These are phyloP conservation scores for Boletus pseudopeckii DNA, from an alignment of 768 basidiomycete species.

Conservation along the genomic window DNA sequence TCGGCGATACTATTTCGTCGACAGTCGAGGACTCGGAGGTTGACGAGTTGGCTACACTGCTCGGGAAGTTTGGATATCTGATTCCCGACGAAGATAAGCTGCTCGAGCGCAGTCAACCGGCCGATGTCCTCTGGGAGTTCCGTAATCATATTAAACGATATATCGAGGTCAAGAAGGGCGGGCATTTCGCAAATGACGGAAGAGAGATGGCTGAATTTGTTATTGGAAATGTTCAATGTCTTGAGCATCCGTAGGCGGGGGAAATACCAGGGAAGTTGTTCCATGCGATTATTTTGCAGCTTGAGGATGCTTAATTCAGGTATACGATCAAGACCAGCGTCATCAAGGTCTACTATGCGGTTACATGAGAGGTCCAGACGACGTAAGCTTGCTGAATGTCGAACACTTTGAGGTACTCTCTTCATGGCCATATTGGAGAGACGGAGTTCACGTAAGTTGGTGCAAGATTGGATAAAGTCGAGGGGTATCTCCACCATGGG, in stretches of 20 bases:
- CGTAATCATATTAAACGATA: conserved; percentile 90
- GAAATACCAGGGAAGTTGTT: conserved; percentile 83
- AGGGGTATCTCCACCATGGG: conserved; percentile 95
- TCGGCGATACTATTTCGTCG: conserved; percentile 81
- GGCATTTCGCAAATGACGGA: conserved; percentile 68
- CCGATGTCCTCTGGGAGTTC: conserved; percentile 81
- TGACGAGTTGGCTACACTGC: conserved; percentile 51
- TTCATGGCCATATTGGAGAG: conserved; percentile 93
- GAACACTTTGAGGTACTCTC: conserved; percentile 81
- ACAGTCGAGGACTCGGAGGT: conserved; percentile 74
- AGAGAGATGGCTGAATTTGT: conserved; percentile 81
- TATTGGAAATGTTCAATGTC: conserved; percentile 91
- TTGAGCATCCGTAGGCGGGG: conserved; percentile 66
- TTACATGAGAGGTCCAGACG: conserved; percentile 90
- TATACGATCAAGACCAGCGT: conserved; percentile 78
- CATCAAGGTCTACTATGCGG: conserved; percentile 83
- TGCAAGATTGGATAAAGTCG: conserved; percentile 92
- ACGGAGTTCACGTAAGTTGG: conserved; percentile 76
- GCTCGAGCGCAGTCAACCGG: conserved; percentile 60
- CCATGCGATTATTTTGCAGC: conserved; percentile 89
- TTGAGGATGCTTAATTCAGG: conserved; percentile 63
- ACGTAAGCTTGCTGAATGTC: conserved; percentile 67
- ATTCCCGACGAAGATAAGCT: conserved; percentile 84
- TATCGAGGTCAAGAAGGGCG: conserved; percentile 79
- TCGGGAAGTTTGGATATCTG: conserved; percentile 68